Evolutionary conservation across 78 protist species (phyloP).

Genomic region (Dictyostelium intermedium): DNA sequence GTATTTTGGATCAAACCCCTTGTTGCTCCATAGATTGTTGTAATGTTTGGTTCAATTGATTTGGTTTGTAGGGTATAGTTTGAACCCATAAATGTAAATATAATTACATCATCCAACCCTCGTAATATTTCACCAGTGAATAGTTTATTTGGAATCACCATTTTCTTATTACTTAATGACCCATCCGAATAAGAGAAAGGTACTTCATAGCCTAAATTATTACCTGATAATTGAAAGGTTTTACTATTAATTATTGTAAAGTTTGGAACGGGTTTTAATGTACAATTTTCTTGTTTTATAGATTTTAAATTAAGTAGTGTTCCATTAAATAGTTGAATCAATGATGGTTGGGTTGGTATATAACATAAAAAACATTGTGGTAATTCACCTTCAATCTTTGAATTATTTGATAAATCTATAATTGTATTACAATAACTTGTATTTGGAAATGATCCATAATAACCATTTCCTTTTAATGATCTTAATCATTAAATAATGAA

Average conservation of each 20-base stretch:
- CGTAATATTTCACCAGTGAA: not conserved
- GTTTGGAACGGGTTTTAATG: not conserved
- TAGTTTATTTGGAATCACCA: not conserved
- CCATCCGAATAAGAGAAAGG: not conserved
- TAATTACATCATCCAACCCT: not conserved
- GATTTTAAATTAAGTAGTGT: not conserved
- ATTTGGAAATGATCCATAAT: not conserved
- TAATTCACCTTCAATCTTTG: not conserved
- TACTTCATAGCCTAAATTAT: not conserved
- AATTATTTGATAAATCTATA: not conserved
- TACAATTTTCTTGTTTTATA: not conserved
- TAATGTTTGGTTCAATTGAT: not conserved
- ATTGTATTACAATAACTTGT: not conserved
- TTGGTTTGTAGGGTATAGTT: not conserved
- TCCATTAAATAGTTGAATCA: not conserved
- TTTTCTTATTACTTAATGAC: not conserved
- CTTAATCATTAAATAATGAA: not conserved
- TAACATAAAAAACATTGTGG: not conserved
- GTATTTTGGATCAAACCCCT: not conserved
- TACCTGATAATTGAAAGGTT: not conserved
- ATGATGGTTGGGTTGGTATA: not conserved
- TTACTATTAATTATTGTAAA: not conserved
- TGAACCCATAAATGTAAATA: not conserved
- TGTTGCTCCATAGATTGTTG: not conserved
- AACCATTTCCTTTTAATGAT: not conserved